Base-by-base conservation (phyloP, 768 basidiomycete genomes). In the Clitopilus passeckerianus region DNA sequence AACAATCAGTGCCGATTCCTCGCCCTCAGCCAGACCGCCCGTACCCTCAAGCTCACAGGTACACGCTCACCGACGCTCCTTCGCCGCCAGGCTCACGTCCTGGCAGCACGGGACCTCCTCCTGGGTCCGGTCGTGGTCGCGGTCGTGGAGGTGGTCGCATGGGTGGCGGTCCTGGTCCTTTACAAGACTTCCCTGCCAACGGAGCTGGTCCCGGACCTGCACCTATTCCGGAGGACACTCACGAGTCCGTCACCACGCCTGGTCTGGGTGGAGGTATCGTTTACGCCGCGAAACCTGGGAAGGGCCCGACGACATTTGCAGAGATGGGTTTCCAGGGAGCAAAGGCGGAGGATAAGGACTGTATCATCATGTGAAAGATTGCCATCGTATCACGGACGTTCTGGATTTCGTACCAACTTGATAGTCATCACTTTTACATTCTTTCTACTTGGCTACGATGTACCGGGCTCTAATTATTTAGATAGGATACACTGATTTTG, bases 261-360 rank as follows among this genome's bases (percentile, higher is more conserved):
- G 63, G 57, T 6, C 62, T 62, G 23, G 68, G 65, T 34, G 66
- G 68, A 6, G 67, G 61, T 52, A 65, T 63, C 55, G 62, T 72
- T 27, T 64, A 64, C 54, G 63, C 60, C 54, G 60, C 65, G 18
- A 66, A 66, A 30, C 67, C 67, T 22, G 64, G 67, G 37, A 72
- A 72, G 59, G 70, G 86, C 1, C 83, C 90, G 1, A 79, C 87
- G 67, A 95, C 93, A 46, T 95, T 97, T 74, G 90, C 88, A 20
- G 94, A 96, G 78, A 95, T 97, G 94, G 95, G 95, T 0, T 89
- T 94, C 67, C 83, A 86, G 33, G 87, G 88, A 12, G 83, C 80
- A 24, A 91, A 89, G 66, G 82, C 85, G 46, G 86, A 93, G 66
- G 84, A 91, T 5, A 87, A 93, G 72, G 88, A 92, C 0, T 96